phyloP scores from a whole-genome alignment of 1,284 basidiomycete species.

The Pholiota adiposa region DNA sequence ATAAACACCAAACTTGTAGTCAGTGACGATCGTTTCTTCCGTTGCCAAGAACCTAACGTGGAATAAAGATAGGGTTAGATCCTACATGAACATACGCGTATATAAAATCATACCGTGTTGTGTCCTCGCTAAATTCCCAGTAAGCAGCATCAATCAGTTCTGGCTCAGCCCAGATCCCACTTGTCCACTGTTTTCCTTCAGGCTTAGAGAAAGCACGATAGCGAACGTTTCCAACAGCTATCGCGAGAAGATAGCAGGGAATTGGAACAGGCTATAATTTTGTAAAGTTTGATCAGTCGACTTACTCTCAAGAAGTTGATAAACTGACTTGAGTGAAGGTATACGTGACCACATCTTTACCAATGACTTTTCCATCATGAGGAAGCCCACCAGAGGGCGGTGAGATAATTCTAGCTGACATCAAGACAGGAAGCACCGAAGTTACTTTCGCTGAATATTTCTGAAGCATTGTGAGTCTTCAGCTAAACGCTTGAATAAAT shows the following conservation, averaged over 20 bases:
- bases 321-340: conserved; percentile 67
- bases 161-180: conserved; percentile 91
- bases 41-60: conserved; percentile 69
- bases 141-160: conserved; percentile 79
- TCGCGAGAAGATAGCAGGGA: conserved; percentile 87
- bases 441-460: conserved; percentile 80
- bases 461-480: conserved; percentile 34
- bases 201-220: conserved; percentile 69
- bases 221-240: conserved; percentile 84
- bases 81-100: not conserved
- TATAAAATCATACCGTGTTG: conserved; percentile 55
- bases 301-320: not conserved
- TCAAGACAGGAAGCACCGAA: conserved; percentile 80
- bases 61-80: no score
- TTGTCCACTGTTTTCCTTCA: conserved; percentile 73
- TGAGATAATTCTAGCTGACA: conserved; percentile 82
- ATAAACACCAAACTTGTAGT: conserved; percentile 90
- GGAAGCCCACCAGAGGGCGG: conserved; percentile 70
- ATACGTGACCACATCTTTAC: conserved; percentile 70
- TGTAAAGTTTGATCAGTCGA: not conserved
- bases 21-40: conserved; percentile 76
- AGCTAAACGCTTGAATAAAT: no score
- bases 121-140: conserved; percentile 90
- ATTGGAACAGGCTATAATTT: conserved; percentile 81
- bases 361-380: conserved; percentile 71